phyloP scores from a whole-genome alignment of 441 rosid species.

The Euphorbia celastroides region DNA sequence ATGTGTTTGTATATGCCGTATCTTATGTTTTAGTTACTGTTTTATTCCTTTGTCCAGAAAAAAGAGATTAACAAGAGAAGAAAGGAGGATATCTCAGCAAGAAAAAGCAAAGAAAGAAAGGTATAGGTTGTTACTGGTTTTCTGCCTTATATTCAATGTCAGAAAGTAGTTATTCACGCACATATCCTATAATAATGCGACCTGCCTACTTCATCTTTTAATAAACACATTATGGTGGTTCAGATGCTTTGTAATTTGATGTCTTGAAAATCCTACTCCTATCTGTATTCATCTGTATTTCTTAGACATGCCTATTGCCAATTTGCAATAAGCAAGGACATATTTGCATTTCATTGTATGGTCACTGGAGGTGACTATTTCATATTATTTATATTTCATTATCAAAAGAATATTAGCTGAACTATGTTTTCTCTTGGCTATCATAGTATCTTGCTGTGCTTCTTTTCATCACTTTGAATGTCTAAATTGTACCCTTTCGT shows the following conservation, averaged over 20 bases:
- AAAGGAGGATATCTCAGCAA: conserved; percentile 41
- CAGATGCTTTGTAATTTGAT: neutral
- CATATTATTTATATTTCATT: neutral
- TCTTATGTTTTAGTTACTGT: neutral
- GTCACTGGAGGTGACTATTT: neutral
- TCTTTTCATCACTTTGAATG: neutral
- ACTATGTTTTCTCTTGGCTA: neutral
- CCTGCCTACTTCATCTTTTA: neutral
- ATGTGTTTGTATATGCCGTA: neutral
- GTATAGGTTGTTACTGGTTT: conserved; percentile 21
- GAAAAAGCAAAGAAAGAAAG: conserved; percentile 56
- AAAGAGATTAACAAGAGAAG: conserved; percentile 60
- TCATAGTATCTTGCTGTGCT: neutral
- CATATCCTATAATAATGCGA: neutral
- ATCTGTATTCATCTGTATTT: no score
- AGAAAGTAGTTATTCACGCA: no score
- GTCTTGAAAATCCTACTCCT: conserved; percentile 2
- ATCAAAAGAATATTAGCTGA: neutral
- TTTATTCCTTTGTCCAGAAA: conserved; percentile 36
- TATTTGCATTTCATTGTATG: neutral
- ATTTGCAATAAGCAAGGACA: neutral
- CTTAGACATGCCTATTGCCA: neutral
- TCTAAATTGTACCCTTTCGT: neutral
- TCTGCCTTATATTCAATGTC: neutral
- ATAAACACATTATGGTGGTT: neutral